Conservation (phyloP, 768 basidiomycete species). For the Cyclocybe aegerita region DNA sequence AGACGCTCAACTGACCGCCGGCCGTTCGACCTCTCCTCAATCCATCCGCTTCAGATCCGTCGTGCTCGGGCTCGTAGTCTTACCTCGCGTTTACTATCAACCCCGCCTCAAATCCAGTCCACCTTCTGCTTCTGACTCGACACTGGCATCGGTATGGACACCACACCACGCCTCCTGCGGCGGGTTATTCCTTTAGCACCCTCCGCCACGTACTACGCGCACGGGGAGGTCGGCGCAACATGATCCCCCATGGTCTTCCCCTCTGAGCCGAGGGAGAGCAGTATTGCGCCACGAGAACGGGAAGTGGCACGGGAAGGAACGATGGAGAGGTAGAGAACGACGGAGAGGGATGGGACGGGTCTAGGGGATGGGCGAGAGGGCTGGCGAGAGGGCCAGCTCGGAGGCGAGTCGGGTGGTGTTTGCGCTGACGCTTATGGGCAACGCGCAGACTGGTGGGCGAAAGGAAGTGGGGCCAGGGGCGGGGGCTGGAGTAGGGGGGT, state of each 20-base stretch:
- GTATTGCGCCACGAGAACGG: slow-evolving; percentile 6
- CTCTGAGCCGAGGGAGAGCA: slow-evolving; percentile 11
- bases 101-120: slow-evolving; percentile 3
- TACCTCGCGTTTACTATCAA: slow-evolving; percentile 10
- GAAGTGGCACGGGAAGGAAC: slow-evolving; percentile 3
- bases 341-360: too few species aligned
- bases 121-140: neutral
- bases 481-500: slow-evolving; percentile 18
- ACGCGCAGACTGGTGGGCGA: too few species aligned
- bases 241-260: slow-evolving; percentile 9
- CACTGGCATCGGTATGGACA: too few species aligned
- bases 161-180: too few species aligned
- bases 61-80: slow-evolving; percentile 19
- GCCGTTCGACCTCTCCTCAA: slow-evolving; percentile 54
- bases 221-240: slow-evolving; percentile 17
- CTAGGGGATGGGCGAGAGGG: too few species aligned
- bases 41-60: slow-evolving; percentile 22
- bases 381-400: slow-evolving; percentile 1
- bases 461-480: too few species aligned
- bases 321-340: too few species aligned
- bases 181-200: slow-evolving; percentile 12
- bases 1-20: slow-evolving; percentile 60
- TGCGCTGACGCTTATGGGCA: slow-evolving; percentile 16
- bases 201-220: too few species aligned
- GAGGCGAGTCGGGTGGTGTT: slow-evolving; percentile 23